Evolutionary conservation across 768 basidiomycete genomes (phyloP).

Genomic region (Leccinum uliginosum): DNA sequence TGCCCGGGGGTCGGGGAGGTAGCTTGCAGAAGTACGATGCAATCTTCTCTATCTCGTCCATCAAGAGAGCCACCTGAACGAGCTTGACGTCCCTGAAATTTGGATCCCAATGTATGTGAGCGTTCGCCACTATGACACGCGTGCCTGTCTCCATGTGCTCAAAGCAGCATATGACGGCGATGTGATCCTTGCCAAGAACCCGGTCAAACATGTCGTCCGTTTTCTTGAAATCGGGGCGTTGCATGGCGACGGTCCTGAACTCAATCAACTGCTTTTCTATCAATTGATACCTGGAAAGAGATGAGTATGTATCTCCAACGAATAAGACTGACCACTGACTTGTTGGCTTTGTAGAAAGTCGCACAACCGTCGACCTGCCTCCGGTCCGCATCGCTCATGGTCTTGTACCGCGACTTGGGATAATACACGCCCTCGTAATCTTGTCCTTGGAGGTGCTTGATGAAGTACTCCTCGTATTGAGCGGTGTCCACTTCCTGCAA

Average conservation of each 20-base stretch:
- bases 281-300: conserved; percentile 67
- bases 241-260: conserved; percentile 89
- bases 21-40: conserved; percentile 79
- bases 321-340: conserved; percentile 48
- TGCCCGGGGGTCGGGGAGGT: conserved; percentile 55
- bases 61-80: conserved; percentile 86
- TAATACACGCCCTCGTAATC: conserved; percentile 91
- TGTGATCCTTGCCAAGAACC: conserved; percentile 90
- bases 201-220: conserved; percentile 99
- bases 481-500: conserved; percentile 93
- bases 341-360: conserved; percentile 86
- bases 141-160: conserved; percentile 87
- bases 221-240: conserved; percentile 90
- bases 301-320: conserved; percentile 1
- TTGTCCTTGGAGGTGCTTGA: conserved; percentile 60
- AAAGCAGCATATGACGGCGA: conserved; percentile 81
- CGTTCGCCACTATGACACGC: conserved; percentile 84
- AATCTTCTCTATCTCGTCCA: conserved; percentile 92
- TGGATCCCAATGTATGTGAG: conserved; percentile 92
- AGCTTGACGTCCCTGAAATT: conserved; percentile 94
- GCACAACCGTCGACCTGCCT: conserved; percentile 94
- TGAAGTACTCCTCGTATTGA: conserved; percentile 90
- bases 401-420: conserved; percentile 90
- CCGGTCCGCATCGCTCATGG: conserved; percentile 83
- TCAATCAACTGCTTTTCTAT: conserved; percentile 93